These are phyloP conservation scores for Dalbergia cochinchinensis DNA, from an alignment of 306 rosid genomes.

Conservation along the genomic window DNA sequence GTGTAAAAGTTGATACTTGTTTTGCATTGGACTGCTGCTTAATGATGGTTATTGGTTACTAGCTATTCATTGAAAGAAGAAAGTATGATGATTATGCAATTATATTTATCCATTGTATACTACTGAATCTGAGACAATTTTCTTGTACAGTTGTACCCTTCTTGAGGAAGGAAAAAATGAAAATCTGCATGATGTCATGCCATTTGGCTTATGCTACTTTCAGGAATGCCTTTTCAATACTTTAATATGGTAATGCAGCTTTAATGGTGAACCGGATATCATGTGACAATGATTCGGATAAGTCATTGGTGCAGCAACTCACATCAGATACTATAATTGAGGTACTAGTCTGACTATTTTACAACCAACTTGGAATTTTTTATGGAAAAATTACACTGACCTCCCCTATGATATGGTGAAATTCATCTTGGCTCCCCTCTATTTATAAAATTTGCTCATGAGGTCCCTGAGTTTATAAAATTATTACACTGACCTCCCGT, in stretches of 20 bases:
- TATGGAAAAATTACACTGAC: no score
- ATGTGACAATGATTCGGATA: constrained; percentile 59
- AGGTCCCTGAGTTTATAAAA: no score
- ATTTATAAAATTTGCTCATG: no score
- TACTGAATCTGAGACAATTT: constrained; percentile 10
- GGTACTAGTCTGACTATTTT: constrained; percentile 55
- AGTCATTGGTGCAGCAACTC: constrained; percentile 65
- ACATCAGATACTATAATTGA: constrained; percentile 87
- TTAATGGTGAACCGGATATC: constrained; percentile 90
- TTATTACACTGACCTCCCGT: no score
- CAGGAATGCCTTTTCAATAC: constrained; percentile 80
- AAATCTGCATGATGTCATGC: constrained; percentile 57
- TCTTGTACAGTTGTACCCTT: constrained; percentile 17
- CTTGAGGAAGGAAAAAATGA: constrained; percentile 31
- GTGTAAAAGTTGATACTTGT: neutral
- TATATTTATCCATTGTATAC: neutral
- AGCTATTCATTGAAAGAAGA: constrained; percentile 19
- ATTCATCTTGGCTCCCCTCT: no score
- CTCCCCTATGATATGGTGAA: no score
- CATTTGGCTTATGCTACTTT: constrained; percentile 67
- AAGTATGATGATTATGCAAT: constrained; percentile 14
- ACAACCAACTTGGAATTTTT: constrained; percentile 12
- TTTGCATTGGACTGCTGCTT: neutral
- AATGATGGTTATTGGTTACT: constrained; percentile 21
- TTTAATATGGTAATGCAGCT: constrained; percentile 95